Evolutionary conservation across 805 yeast genomes (phyloP), one percentile per base, ranked within the genome.

Genomic region (Suhomyces sp.): DNA sequence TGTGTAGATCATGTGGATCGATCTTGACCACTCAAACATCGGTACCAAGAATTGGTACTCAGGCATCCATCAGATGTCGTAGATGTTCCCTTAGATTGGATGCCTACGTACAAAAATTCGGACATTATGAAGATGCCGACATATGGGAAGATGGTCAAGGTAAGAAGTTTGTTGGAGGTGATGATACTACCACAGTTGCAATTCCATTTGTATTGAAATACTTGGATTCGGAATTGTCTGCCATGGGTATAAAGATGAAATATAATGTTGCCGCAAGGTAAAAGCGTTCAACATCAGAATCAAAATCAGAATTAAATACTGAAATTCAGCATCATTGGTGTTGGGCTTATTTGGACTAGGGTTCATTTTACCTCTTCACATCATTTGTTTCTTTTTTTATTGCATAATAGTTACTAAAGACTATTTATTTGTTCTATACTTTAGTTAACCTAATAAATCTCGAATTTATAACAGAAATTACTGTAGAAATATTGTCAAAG

Each of bases 111-210:
- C 63, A 63, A 40, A 57, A 69, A 40, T 68, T 74, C 21, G 60
- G 60, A 11, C 72, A 69, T 38, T 77, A 77, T 40, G 81, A 76
- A 47, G 88, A 83, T 42, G 68, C 83, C 15, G 87, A 83, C 39
- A 76, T 84, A 27, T 93, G 98, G 98, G 97, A 93, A 68, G 98
- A 93, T 58, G 98, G 97, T 13, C 88, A 83, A 51, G 98, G 98
- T 34, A 83, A 79, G 56, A 81, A 83, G 57, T 91, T 83, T 58
- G 80, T 79, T 38, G 98, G 98, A 35, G 98, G 98, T 55, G 81
- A 77, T 41, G 76, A 93, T 42, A 88, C 96, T n/a, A 83, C 97
- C 3, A 84, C 95, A 1, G 93, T 93, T 46, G 96, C 96, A 28
- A 83, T 93, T 58, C 98, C 98, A 38, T 93, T 90, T 58, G 98